Evolutionary conservation across 2,329 filamentous ascomycete genomes (phyloP), one percentile per base, ranked within the genome.

Genomic region (Clarireedia homoeocarpa): DNA sequence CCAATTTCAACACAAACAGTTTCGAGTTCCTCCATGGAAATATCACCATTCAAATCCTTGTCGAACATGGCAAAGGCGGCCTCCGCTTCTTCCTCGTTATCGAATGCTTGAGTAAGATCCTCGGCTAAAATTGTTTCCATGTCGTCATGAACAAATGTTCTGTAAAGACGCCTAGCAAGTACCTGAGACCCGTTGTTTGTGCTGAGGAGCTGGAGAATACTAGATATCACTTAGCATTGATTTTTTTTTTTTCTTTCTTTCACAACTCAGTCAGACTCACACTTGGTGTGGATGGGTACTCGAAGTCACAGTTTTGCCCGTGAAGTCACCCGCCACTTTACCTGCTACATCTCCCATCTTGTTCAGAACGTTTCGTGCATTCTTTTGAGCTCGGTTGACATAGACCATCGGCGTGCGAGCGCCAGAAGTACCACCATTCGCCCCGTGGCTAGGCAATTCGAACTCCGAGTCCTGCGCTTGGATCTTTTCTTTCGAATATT

Each of bases 41-140:
- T 95, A 66, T 97, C 92, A 4, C 91, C 92, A 61, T 97, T 97
- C 75, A 96, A 83, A 66, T 97, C 92, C 68, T 94, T 95, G 73
- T 97, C 92, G 63, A 96, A 96, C 77, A 96, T 91, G 63, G 79
- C 77, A 66, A 97, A 96, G 0, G 91, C 91, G 2, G 88, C 88
- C 53, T 94, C 87, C 0, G 91, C 89, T 68, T 96, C 92, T 14
- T 96, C 91, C 17, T 86, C 80, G 24, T 85, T 88, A 9, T 86
- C 80, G 64, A 96, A 96, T 0, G 89, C 91, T 10, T 80, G 75
- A 59, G 84, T 85, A 53, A 97, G 72, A 66, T 96, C 91, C 7
- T 91, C 89, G 0, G 85, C 78, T 20, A 83, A 80, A 5, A 96
- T 85, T 0, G 87, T 89, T 17, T 95, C 88, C 12, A 82, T 83